phyloP scores from a whole-genome alignment of 441 rosid genomes.

The Raphanus hybrid region DNA sequence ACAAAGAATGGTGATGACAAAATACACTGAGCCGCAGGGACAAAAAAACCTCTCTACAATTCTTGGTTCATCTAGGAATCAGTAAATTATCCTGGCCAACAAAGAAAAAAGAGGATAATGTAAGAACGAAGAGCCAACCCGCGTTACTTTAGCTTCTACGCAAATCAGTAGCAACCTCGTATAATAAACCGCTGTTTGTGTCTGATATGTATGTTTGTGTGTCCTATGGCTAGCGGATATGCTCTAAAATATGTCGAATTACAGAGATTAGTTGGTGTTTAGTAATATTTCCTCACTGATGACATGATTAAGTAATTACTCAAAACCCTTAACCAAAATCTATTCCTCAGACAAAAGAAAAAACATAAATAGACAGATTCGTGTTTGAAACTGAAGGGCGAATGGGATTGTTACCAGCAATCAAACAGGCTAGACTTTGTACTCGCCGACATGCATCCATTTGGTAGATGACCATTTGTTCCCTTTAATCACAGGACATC shows the following conservation, averaged over 20 bases:
- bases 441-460: no score
- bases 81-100: neutral
- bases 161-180: neutral
- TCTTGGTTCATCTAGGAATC: neutral
- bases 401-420: neutral
- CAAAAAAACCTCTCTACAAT: neutral
- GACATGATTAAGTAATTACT: no score
- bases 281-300: slow-evolving; percentile 1
- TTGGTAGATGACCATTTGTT: slow-evolving; percentile 1
- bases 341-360: slow-evolving; percentile 6
- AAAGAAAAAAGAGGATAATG: neutral
- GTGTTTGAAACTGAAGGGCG: neutral
- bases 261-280: slow-evolving; percentile 3
- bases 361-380: no score
- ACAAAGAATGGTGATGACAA: neutral
- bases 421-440: no score
- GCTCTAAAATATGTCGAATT: neutral
- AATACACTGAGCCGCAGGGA: neutral
- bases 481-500: slow-evolving; percentile 69
- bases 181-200: neutral
- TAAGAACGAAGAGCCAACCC: neutral
- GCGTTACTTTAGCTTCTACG: neutral
- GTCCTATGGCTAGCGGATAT: neutral
- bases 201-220: neutral
- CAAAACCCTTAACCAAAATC: slow-evolving; percentile 8